Base-by-base conservation (phyloP, 768 basidiomycete species). In the Suillus cothurnatus region DNA sequence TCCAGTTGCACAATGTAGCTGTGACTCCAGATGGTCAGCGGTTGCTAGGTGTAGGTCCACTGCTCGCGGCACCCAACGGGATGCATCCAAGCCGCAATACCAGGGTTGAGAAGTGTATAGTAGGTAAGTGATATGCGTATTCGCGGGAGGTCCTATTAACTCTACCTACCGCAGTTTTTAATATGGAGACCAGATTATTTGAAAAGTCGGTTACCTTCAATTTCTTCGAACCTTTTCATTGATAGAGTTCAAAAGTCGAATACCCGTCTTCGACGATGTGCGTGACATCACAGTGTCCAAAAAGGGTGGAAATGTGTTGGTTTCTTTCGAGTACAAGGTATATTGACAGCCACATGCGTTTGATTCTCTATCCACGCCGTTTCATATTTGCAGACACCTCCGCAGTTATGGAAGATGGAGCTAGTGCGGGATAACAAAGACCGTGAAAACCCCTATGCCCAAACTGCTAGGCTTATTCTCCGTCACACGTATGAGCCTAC, bases 401-500 rank as follows among this genome's bases (percentile, higher is more conserved):
- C 92, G 15, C 91, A 92, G 72, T 77, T 92, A 3, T 93, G 91
- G 90, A 88, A 85, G 75, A 74, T 93, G 56, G 88, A 91, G 61
- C 72, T 85, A 32, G 77, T 91, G 36, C 86, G 85, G 73, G 87
- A 89, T 65, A 21, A 39, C 62, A 72, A 69, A 65, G 76, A 71
- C 65, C 76, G 81, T 32, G 81, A 80, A 32, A 79, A 78, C 43
- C 69, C 71, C 32, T 69, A 68, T 17, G 74, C 68, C 71, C 72
- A 77, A 68, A 9, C 77, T 72, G 60, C 59, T 63, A 69, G 76
- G 53, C 67, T 78, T 9, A 71, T 56, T 17, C 69, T 82, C 64
- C 87, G 89, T 61, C 91, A 92, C 69, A 92, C 88, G 0, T 93
- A 92, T 72, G 84, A 87, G 81, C 88, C 91, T 9, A 91, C 88